Evolutionary conservation across 208 protist genomes (phyloP).

Genomic region (Leishmania amazonensis): DNA sequence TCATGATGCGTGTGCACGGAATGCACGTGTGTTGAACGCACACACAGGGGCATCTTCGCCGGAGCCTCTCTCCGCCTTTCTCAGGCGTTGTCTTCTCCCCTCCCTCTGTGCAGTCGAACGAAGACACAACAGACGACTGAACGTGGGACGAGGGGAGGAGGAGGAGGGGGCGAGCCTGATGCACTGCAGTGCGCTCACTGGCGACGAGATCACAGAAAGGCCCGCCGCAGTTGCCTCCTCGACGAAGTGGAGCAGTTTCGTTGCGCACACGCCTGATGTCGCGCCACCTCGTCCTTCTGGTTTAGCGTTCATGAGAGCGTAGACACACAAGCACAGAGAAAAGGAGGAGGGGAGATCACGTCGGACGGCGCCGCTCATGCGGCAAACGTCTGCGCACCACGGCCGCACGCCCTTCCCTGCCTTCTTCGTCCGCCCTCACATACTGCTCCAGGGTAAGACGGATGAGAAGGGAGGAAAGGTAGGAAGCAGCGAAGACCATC

Average conservation of each 20-base stretch:
- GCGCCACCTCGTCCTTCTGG: background rate
- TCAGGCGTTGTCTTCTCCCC: background rate
- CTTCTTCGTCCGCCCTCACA: background rate
- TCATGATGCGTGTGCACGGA: background rate
- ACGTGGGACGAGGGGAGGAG: background rate
- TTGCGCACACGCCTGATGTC: background rate
- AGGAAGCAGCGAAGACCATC: background rate
- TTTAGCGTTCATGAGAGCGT: background rate
- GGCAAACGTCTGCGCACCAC: background rate
- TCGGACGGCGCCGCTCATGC: background rate
- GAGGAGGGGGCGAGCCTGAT: background rate
- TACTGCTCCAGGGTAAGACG: background rate
- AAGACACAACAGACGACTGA: background rate
- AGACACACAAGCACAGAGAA: background rate
- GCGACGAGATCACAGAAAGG: background rate
- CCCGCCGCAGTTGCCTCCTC: no score
- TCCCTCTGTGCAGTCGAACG: background rate
- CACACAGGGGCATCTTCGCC: background rate
- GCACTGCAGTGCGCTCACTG: background rate
- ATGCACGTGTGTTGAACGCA: background rate
- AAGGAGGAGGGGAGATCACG: background rate
- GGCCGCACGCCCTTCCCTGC: background rate
- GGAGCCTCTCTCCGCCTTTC: background rate
- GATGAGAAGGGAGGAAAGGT: background rate
- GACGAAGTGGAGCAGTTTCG: background rate